Evolutionary conservation across 129 eudicot species (phyloP).

Genomic region (Arctium minus): DNA sequence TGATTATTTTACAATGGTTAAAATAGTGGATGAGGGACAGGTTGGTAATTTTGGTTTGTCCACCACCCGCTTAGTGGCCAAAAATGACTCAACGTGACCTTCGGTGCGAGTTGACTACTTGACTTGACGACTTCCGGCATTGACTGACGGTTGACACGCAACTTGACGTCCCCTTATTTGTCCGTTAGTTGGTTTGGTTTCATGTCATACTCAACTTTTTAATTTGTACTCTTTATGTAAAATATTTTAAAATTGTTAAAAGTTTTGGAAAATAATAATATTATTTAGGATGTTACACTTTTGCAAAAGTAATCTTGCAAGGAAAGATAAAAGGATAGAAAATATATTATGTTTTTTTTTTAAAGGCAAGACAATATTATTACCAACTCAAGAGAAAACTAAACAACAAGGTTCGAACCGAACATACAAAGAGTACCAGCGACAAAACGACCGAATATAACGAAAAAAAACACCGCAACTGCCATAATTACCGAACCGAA

Average conservation of each 20-base stretch:
- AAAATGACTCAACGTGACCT: background rate
- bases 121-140: slow-evolving; percentile 21
- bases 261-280: background rate
- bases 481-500: no score
- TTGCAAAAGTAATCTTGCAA: background rate
- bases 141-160: slow-evolving; percentile 18
- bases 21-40: background rate
- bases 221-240: background rate
- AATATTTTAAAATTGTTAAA: background rate
- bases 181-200: slow-evolving; percentile 17
- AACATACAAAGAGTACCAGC: no score
- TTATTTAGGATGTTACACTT: background rate
- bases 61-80: background rate
- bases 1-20: background rate
- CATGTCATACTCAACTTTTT: background rate
- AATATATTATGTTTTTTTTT: no score
- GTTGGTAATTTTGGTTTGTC: slow-evolving; percentile 3
- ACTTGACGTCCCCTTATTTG: slow-evolving; percentile 27
- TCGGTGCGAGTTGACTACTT: slow-evolving; percentile 34
- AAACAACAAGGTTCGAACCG: no score
- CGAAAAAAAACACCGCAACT: no score
- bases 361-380: no score
- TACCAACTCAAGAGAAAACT: no score
- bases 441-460: no score
- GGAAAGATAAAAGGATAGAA: background rate